phyloP scores from a whole-genome alignment of 2,329 filamentous ascomycete species.

The Ascochyta koolunga region DNA sequence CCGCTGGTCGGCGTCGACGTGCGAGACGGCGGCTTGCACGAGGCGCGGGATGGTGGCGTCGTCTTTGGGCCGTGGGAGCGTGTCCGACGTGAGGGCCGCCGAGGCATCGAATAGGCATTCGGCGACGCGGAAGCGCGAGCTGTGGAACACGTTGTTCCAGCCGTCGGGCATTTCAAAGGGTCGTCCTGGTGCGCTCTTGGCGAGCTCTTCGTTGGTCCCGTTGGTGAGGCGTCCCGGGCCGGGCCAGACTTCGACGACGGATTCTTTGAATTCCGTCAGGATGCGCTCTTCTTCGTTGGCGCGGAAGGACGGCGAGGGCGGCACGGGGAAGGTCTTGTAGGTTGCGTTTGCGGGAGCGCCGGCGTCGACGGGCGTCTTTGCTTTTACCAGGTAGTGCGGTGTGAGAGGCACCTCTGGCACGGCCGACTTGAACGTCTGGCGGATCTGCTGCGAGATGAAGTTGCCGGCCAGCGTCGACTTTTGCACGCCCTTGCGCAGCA shows the following conservation, averaged over 20 bases:
- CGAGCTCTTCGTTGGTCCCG: slow-evolving; percentile 73
- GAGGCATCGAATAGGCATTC: slow-evolving; percentile 92
- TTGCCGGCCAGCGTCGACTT: slow-evolving; percentile 85
- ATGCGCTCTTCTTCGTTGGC: slow-evolving; percentile 89
- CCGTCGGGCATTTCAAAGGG: slow-evolving; percentile 98
- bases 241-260: slow-evolving; percentile 90
- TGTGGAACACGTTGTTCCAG: slow-evolving; percentile 91
- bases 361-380: slow-evolving; percentile 88
- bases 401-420: slow-evolving; percentile 75
- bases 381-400: slow-evolving; percentile 86
- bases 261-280: slow-evolving; percentile 96
- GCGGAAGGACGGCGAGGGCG: slow-evolving; percentile 73
- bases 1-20: slow-evolving; percentile 87
- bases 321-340: slow-evolving; percentile 70
- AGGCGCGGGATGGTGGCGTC: slow-evolving; percentile 83
- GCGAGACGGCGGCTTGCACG: slow-evolving; percentile 75
- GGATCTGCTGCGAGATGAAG: slow-evolving; percentile 88
- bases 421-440: slow-evolving; percentile 73
- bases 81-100: slow-evolving; percentile 65
- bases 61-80: slow-evolving; percentile 64
- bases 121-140: slow-evolving; percentile 82
- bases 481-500: slow-evolving; percentile 84
- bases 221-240: slow-evolving; percentile 71
- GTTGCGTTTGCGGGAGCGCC: slow-evolving; percentile 77
- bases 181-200: slow-evolving; percentile 74